Percentiles rank a stretch among this genome's conserved stretches.
Conservation (phyloP, 805 yeast species). For the Ogataea methylovora region DNA sequence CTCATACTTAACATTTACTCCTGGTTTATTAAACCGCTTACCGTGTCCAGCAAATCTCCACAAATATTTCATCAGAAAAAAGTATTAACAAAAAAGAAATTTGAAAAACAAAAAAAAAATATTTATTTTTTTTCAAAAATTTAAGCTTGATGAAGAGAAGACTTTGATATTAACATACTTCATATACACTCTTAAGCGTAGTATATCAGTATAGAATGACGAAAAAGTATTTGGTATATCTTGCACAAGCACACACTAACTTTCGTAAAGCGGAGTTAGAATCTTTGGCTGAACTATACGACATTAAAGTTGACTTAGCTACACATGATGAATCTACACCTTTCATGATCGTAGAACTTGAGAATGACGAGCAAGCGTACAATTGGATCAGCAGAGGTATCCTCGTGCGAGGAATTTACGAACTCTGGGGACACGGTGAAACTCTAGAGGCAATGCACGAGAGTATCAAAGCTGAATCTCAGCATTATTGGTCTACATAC, state of each 20-base stretch:
- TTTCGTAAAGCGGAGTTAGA: constrained; percentile 81
- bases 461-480: constrained; percentile 27
- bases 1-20: too few species aligned
- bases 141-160: background rate
- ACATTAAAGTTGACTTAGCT: constrained; percentile 51
- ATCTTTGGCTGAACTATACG: constrained; percentile 65
- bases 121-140: too few species aligned
- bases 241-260: constrained; percentile 77
- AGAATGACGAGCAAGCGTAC: constrained; percentile 43
- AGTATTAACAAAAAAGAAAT: too few species aligned
- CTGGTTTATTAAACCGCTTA: too few species aligned
- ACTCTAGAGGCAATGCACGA: constrained; percentile 51
- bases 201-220: constrained; percentile 14
- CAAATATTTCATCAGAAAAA: too few species aligned
- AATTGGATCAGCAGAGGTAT: constrained; percentile 61
- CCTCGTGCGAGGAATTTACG: constrained; percentile 69
- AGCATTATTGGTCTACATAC: constrained; percentile 25
- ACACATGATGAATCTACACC: constrained; percentile 56
- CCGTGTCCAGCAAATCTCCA: too few species aligned
- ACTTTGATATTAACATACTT: background rate
- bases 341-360: constrained; percentile 60
- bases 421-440: constrained; percentile 71
- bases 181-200: background rate
- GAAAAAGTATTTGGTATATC: constrained; percentile 64
- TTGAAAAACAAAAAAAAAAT: too few species aligned